Evolutionary conservation across 2,329 filamentous ascomycete genomes (phyloP), one percentile per base, ranked within the genome.

Genomic region (Hypoxylon sp.): DNA sequence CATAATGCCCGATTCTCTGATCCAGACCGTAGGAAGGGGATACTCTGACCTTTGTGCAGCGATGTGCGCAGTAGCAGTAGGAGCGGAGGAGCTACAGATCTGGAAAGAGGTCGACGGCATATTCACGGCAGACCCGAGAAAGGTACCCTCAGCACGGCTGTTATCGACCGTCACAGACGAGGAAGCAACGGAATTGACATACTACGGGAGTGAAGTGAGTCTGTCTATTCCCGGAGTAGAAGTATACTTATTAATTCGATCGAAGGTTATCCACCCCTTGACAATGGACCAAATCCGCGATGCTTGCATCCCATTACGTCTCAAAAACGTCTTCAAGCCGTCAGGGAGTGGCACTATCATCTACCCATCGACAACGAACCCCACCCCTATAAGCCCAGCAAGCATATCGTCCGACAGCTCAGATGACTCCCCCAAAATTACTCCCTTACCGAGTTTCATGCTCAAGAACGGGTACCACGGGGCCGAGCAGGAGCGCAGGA

Each of bases 81-180:
- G 82, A 62, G 90, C 90, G 1, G 79, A 82, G 53, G 90, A 92
- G 73, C 81, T 92, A 34, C 90, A 92, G 76, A 88, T 92, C 66
- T 91, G 90, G 90, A 92, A 92, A 79, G 90, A 92, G 76, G 90
- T 92, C 14, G 89, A 92, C 73, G 90, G 90, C 49, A 91, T 91
- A 74, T 92, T 92, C 77, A 92, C 90, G 1, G 90, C 90, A 4
- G 90, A 75, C 76, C 94, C 94, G 2, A 89, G 92, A 75, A 97
- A 97, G 81, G 93, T 97, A 30, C 90, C 91, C 2, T 93, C 91
- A 0, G 92, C 91, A 2, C 85, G 87, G 46, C 82, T 94, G 6
- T 82, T 94, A 11, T 80, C 89, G 30, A 87, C 87, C 10, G 92
- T 94, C 69, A 93, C 91, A 3, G 91, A 91, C 1, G 87, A 90